Evolutionary conservation across 345 rosid species (phyloP).

Genomic region (Clausena lansium): DNA sequence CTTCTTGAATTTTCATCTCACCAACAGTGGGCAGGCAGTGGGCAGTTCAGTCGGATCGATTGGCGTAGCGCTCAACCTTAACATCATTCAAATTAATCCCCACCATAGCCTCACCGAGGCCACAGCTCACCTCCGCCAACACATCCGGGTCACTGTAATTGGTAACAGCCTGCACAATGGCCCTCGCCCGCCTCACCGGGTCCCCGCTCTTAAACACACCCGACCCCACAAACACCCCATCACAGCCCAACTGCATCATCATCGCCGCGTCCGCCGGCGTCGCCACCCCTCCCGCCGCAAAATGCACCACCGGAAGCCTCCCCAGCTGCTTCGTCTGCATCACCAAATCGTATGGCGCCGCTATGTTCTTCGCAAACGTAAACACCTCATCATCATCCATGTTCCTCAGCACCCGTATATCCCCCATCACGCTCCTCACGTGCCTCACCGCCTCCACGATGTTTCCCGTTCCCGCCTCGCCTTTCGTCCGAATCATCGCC

Average conservation of each 20-base stretch:
- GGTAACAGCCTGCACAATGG: conserved; percentile 41
- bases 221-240: conserved; percentile 38
- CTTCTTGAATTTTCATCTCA: no score
- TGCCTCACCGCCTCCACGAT: conserved; percentile 41
- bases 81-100: conserved; percentile 35
- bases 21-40: no score
- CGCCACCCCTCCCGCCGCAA: conserved; percentile 41
- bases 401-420: conserved; percentile 26
- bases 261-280: conserved; percentile 43
- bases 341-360: conserved; percentile 38
- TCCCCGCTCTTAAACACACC: conserved; percentile 44
- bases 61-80: conserved; percentile 39
- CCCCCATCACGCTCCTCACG: conserved; percentile 44
- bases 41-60: conserved; percentile 28
- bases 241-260: conserved; percentile 43
- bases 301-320: conserved; percentile 44
- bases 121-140: conserved; percentile 39
- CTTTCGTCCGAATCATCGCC: conserved; percentile 43
- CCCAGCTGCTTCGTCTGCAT: conserved; percentile 51
- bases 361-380: conserved; percentile 33
- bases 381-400: conserved; percentile 49
- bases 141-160: conserved; percentile 38
- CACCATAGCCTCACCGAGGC: conserved; percentile 40
- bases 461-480: conserved; percentile 45
- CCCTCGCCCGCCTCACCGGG: conserved; percentile 34